Conservation (phyloP, 208 protist species). For the Angomonas desouzai region DNA sequence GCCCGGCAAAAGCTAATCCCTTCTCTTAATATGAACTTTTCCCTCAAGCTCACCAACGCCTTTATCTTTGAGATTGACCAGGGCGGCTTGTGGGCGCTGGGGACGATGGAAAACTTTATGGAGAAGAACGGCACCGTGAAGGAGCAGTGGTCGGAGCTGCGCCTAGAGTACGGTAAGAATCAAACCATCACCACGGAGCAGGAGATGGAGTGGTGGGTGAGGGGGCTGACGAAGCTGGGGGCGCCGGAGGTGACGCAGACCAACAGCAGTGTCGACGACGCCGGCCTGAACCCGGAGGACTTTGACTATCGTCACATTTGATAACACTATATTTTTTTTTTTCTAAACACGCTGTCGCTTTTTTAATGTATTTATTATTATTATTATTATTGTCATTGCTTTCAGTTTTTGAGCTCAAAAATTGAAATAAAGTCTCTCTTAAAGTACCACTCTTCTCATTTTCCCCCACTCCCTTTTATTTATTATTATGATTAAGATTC, state of each 20-base stretch:
- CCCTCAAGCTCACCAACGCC: constrained; percentile 80
- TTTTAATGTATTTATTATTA: constrained; percentile 12
- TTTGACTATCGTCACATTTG: constrained; percentile 84
- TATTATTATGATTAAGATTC: constrained; percentile 5
- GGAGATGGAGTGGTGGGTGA: constrained; percentile 91
- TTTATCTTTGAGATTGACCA: constrained; percentile 84
- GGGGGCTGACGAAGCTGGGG: constrained; percentile 74
- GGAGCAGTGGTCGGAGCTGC: constrained; percentile 81
- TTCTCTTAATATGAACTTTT: constrained; percentile 89
- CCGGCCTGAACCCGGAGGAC: constrained; percentile 70
- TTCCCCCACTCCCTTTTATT: neutral
- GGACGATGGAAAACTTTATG: constrained; percentile 76
- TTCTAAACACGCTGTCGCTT: constrained; percentile 10
- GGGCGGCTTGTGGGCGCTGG: constrained; percentile 79
- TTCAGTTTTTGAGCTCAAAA: neutral
- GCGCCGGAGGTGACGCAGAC: constrained; percentile 79
- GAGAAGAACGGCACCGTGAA: constrained; percentile 42
- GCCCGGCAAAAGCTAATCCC: constrained; percentile 80
- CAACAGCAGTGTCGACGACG: constrained; percentile 78
- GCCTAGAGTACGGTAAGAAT: constrained; percentile 78
- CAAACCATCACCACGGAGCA: constrained; percentile 80
- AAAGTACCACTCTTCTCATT: constrained; percentile 4
- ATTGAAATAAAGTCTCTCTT: neutral
- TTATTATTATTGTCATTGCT: constrained; percentile 4
- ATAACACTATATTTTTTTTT: neutral